Evolutionary conservation across 768 basidiomycete species (phyloP), one percentile per base, ranked within the genome.

Genomic region (Obba rivulosa): DNA sequence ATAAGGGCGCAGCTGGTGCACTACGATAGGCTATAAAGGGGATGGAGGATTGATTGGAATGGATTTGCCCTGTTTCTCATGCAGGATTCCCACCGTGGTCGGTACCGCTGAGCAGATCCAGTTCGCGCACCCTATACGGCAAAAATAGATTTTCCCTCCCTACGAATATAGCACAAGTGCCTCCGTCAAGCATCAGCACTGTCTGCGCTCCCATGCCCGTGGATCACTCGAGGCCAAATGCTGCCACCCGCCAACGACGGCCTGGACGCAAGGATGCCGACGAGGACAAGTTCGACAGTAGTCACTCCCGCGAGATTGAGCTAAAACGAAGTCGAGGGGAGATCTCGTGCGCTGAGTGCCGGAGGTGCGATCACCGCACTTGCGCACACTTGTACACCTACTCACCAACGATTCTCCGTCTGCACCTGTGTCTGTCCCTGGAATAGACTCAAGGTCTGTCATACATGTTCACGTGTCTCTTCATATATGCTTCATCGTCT

Each of bases 331-430:
- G 74, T 61, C 72, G 80, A 64, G 85, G 85, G 22, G 71, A 87
- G 75, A 82, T 87, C 64, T 83, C 81, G 63, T 87, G 84, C 68
- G 84, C 85, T 58, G 85, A 87, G 66, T 88, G 86, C 74, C 79
- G 85, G 53, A 77, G 75, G 75, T 80, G 77, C 77, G 83, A 78
- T 79, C 70, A 62, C 55, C 65, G 63, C 59, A 51, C 31, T 45
- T 47, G 23, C 10, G 38, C 51, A 36, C 16, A 41, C 48, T 39
- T 46, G 23, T 43, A 28, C 37, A 13, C 45, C 38, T 48, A 28
- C 36, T 44, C 14, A 17, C 28, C 28, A 31, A 31, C 7, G 28
- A 35, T 37, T 23, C 46, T 35, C 14, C 24, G 16, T 43, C 34
- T 24, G 38, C 34, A 38, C 45, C 34, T 43, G n/a, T n/a, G n/a